Evolutionary conservation across 768 basidiomycete species (phyloP).

Genomic region (Mrakia blollopis): DNA sequence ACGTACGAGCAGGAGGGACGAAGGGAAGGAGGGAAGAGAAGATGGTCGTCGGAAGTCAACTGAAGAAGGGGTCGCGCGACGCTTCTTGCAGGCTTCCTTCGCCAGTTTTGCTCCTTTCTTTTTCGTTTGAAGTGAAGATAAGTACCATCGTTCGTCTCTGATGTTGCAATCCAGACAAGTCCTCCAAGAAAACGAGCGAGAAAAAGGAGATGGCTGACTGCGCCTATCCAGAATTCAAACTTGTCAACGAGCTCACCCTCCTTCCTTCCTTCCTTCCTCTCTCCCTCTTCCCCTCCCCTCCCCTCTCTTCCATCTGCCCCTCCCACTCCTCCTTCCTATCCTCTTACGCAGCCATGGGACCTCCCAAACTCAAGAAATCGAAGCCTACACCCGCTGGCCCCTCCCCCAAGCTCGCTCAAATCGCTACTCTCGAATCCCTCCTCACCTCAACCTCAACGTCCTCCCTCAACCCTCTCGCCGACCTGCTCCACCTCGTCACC

Average conservation of each 20-base stretch:
- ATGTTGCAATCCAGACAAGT: too few relatives aligned
- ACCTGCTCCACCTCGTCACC: slow-evolving; percentile 58
- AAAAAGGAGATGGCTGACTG: too few relatives aligned
- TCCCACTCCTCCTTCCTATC: background rate
- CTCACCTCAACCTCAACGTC: slow-evolving; percentile 1
- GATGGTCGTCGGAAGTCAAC: too few relatives aligned
- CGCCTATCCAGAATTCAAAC: background rate
- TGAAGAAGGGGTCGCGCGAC: too few relatives aligned
- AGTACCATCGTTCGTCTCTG: too few relatives aligned
- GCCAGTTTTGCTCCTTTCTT: too few relatives aligned
- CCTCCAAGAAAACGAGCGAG: too few relatives aligned
- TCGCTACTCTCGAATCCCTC: slow-evolving; percentile 9
- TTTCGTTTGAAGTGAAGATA: too few relatives aligned
- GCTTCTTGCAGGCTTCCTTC: too few relatives aligned
- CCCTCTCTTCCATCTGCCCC: background rate
- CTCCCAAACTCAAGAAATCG: slow-evolving; percentile 17
- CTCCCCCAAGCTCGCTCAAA: slow-evolving; percentile 4
- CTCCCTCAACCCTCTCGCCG: slow-evolving; percentile 62
- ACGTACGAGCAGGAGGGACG: too few relatives aligned
- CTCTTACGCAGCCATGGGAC: background rate
- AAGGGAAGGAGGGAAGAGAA: too few relatives aligned
- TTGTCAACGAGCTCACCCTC: slow-evolving; percentile 6
- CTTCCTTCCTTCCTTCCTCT: background rate
- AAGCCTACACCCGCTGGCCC: background rate
- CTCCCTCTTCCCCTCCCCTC: background rate